These are phyloP conservation scores for Sequoia sempervirens DNA, from an alignment of 75 land plant species.

Conservation along the genomic window DNA sequence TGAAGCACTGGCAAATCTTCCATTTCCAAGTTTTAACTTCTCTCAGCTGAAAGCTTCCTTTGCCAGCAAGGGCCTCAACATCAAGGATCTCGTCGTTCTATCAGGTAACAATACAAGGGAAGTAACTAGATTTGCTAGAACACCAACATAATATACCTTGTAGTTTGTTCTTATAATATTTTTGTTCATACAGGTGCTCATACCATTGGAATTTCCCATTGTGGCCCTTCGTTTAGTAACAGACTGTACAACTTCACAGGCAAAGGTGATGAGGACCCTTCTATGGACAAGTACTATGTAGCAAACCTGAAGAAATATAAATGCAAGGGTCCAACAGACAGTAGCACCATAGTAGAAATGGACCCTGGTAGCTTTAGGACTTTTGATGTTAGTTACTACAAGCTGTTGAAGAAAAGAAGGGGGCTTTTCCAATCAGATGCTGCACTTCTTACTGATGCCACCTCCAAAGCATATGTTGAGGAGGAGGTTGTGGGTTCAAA, in stretches of 20 bases:
- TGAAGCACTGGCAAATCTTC: constrained; percentile 29
- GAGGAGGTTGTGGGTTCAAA: neutral
- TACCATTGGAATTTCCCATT: constrained; percentile 16
- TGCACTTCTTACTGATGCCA: constrained; percentile 6
- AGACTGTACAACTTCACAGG: constrained; percentile 31
- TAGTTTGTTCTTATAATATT: no score
- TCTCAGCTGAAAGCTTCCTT: constrained; percentile 20
- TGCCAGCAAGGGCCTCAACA: constrained; percentile 28
- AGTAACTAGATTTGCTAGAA: neutral
- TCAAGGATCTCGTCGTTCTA: constrained; percentile 42
- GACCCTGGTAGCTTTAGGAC: constrained; percentile 3
- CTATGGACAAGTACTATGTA: constrained; percentile 12
- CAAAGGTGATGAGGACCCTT: constrained; percentile 20
- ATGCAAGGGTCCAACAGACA: constrained; percentile 8
- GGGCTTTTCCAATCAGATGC: constrained; percentile 16
- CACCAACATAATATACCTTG: neutral
- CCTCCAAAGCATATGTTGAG: neutral
- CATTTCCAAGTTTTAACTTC: constrained; percentile 22
- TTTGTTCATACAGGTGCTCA: constrained; percentile 19
- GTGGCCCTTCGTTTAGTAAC: constrained; percentile 11
- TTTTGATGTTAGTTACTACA: constrained; percentile 15
- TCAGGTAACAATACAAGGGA: constrained; percentile 20
- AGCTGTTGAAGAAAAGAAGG: neutral
- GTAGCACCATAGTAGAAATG: neutral
- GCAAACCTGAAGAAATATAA: constrained; percentile 7